Base-by-base conservation (phyloP, 805 yeast genomes). In the Starmerella kuoi region DNA sequence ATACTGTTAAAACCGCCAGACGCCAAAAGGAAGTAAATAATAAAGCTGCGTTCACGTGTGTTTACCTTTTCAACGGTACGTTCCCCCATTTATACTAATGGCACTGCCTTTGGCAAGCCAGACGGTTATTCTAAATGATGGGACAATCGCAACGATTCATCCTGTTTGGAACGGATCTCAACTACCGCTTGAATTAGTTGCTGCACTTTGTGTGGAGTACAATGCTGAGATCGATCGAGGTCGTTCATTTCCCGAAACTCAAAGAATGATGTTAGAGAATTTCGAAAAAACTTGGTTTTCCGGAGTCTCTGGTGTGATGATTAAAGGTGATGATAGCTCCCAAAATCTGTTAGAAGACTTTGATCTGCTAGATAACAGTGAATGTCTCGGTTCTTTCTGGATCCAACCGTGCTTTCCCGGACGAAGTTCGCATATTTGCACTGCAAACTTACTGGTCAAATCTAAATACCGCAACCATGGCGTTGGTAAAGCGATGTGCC, bases 381-480 rank as follows among this genome's bases (percentile, higher is more conserved):
- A 80, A 57, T 88, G 96, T 58, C 66, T 91, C 36, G 98, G 97
- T 0, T 73, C 87, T 1, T 86, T 88, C 56, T 77, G 72, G 57
- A 70, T 88, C 47, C 80, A 80, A 50, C 91, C 96, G 2, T 81
- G 84, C 54, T 88, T 79, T 57, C 95, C 96, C 0, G 97, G 97
- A 2, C 67, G 97, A 35, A 79, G 91, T 17, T 76, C 94, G 0
- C 96, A 88, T 57, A 79, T 91, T n/a, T 86, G 94, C 53, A 82
- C 94, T 0, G 94, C 84, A 1, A 79, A 79, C 18, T 81, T 88
- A 53, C 64, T 88, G 27, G 97, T 88, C 2, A 86, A 88, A 60
- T 91, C 94, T 3, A 94, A 94, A 50, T 84, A 84, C 52, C 67
- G 98, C 54, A 86, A 88, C 21, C 83, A 81, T 58, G 95, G 96